Percentiles rank a stretch among this genome's conserved stretches.
phyloP scores from a whole-genome alignment of 768 basidiomycete genomes.

The Suillus occidentalis region DNA sequence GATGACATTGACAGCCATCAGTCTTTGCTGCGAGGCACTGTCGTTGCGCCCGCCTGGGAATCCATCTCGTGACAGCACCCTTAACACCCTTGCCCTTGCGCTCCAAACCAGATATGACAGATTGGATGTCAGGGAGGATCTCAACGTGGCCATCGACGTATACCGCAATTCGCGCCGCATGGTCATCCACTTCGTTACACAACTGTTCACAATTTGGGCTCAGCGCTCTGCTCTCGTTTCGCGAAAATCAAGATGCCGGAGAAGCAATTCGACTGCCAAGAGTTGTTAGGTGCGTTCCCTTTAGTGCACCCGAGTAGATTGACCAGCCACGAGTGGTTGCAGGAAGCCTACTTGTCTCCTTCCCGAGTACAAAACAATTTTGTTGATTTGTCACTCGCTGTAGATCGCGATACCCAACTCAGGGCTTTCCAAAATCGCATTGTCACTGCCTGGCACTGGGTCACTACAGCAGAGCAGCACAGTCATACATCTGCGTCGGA shows the following conservation, averaged over 20 bases:
- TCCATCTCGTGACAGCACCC: background rate
- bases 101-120: background rate
- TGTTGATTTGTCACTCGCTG: background rate
- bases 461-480: no score
- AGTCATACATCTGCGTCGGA: no score
- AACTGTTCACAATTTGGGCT: background rate
- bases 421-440: background rate
- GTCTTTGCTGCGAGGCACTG: background rate
- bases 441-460: no score
- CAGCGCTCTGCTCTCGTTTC: background rate
- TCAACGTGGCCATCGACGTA: background rate
- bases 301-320: background rate
- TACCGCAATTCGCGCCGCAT: background rate
- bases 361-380: background rate
- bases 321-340: fast-evolving
- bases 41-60: background rate
- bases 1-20: background rate
- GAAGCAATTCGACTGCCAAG: background rate
- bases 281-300: background rate
- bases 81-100: background rate
- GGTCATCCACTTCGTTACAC: background rate
- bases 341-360: background rate
- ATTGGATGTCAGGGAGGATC: background rate
- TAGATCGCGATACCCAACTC: background rate
- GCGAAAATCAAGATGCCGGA: background rate